phyloP scores from a whole-genome alignment of 257 asterid species.

The Solanum chmielewskii region DNA sequence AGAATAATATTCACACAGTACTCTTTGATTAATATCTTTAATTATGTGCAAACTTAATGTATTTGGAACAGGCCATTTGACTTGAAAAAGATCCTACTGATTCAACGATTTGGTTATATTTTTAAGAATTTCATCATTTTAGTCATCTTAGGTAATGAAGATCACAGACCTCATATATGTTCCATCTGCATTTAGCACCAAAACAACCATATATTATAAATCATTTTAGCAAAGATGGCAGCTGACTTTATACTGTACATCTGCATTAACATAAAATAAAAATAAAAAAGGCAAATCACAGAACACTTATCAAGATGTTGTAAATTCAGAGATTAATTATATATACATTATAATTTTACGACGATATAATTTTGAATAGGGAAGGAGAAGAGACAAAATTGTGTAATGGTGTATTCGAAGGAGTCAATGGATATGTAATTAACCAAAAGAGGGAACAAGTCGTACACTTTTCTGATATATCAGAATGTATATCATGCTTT shows the following conservation, averaged over 20 bases:
- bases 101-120: background rate
- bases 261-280: background rate
- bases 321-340: background rate
- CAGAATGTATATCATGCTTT: background rate
- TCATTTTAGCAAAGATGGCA: background rate
- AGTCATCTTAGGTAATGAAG: background rate
- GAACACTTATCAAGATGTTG: background rate
- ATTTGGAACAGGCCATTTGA: background rate
- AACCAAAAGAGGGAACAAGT: background rate
- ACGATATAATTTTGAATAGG: too few species aligned
- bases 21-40: background rate
- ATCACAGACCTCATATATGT: background rate
- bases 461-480: background rate
- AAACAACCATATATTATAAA: background rate
- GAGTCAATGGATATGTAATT: background rate
- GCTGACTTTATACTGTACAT: background rate
- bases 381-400: background rate
- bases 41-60: background rate
- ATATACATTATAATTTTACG: too few species aligned
- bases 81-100: background rate
- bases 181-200: background rate
- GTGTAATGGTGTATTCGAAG: background rate
- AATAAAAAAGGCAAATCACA: background rate
- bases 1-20: background rate
- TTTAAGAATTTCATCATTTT: background rate